Evolutionary conservation across 257 asterid genomes (phyloP).

Genomic region (Gentiana dahurica): DNA sequence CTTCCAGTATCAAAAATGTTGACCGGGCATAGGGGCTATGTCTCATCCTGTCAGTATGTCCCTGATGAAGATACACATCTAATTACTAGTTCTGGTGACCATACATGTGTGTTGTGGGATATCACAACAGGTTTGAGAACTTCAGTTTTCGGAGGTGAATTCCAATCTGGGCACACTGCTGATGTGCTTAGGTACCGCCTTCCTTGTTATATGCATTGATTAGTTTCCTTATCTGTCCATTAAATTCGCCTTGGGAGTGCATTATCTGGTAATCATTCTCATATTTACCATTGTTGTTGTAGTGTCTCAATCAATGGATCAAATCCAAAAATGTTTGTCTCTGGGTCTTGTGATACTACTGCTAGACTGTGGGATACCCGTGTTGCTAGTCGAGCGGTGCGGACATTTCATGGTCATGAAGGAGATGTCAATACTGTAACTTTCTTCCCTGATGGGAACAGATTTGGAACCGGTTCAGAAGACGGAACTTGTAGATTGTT

Average conservation of each 20-base stretch:
- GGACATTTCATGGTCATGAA: slow-evolving; percentile 83
- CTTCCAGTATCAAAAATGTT: slow-evolving; percentile 78
- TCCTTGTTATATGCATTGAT: slow-evolving; percentile 1
- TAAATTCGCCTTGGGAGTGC: background rate
- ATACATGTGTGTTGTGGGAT: slow-evolving; percentile 94
- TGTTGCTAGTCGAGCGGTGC: slow-evolving; percentile 95
- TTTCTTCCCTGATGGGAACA: slow-evolving; percentile 90
- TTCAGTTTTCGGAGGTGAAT: slow-evolving; percentile 93
- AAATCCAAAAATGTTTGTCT: slow-evolving; percentile 74
- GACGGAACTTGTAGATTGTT: slow-evolving; percentile 90
- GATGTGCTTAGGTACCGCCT: slow-evolving; percentile 63
- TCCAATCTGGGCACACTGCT: slow-evolving; percentile 93
- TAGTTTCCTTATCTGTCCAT: background rate
- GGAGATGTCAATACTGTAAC: slow-evolving; percentile 91
- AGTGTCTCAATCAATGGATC: slow-evolving; percentile 85
- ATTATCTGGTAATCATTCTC: slow-evolving; percentile 9
- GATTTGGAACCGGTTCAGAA: slow-evolving; percentile 92
- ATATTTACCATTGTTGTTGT: slow-evolving; percentile 13
- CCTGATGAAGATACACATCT: slow-evolving; percentile 89
- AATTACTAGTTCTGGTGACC: slow-evolving; percentile 94
- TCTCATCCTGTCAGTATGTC: slow-evolving; percentile 90
- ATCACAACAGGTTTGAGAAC: slow-evolving; percentile 91
- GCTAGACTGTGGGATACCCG: slow-evolving; percentile 97
- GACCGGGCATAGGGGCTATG: slow-evolving; percentile 92
- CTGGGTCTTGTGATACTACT: slow-evolving; percentile 96